Conservation (phyloP, 2,329 filamentous ascomycete species). For the Conoideocrella luteorostrata region DNA sequence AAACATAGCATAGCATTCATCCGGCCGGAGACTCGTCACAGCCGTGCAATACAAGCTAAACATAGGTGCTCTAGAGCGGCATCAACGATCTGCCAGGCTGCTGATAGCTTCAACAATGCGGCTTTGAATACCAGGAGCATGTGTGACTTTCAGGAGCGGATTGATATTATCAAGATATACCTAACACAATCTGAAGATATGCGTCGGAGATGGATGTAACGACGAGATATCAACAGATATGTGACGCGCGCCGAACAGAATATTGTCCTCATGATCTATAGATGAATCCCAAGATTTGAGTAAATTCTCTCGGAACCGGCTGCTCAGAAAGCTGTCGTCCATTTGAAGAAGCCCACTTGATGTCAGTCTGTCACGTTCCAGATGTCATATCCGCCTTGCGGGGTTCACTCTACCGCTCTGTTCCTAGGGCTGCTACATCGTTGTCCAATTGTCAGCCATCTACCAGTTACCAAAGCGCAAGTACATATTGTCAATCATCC, state of each 20-base stretch:
- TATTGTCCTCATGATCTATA: conserved; percentile 35
- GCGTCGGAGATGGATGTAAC: conserved; percentile 41
- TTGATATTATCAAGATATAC: conserved; percentile 52
- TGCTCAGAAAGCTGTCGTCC: background rate
- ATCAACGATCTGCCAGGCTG: conserved; percentile 34
- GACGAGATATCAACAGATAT: conserved; percentile 36
- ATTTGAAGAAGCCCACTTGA: background rate
- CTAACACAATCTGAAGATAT: conserved; percentile 49
- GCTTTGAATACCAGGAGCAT: conserved; percentile 47
- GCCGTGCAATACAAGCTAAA: conserved; percentile 46
- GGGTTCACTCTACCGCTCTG: no score
- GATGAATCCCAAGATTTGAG: conserved; percentile 40
- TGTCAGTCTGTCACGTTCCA: background rate
- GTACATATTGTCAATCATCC: no score
- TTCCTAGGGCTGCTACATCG: no score
- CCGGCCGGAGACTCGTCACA: conserved; percentile 32
- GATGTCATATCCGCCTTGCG: background rate
- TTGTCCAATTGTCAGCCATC: no score
- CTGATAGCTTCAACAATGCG: conserved; percentile 44
- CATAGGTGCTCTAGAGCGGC: conserved; percentile 47
- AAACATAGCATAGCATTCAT: conserved; percentile 37
- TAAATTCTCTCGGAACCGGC: conserved; percentile 16
- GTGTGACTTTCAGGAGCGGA: conserved; percentile 52
- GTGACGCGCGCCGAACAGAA: conserved; percentile 45
- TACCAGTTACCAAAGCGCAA: no score